Conservation (phyloP, 192 early-diverging fungal species). For the Backusella tuberculispora region DNA sequence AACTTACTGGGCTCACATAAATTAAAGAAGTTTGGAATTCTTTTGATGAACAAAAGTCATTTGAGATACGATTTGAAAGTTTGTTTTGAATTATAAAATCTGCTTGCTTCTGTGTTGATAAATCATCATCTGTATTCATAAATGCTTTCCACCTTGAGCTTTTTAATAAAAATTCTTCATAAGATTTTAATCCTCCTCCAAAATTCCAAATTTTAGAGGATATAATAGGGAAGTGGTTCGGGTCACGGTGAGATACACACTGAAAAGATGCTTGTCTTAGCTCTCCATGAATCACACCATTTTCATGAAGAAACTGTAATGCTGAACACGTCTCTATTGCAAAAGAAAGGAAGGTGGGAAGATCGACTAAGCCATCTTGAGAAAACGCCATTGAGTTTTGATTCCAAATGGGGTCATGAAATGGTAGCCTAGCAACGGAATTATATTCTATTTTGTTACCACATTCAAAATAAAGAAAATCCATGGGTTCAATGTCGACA, state of each 20-base stretch:
- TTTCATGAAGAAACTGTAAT: slow-evolving; percentile 28
- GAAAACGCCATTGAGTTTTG: background rate
- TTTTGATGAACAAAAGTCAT: background rate
- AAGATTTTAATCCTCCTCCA: slow-evolving; percentile 21
- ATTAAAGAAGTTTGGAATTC: slow-evolving; percentile 14
- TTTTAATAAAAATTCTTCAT: slow-evolving; percentile 28
- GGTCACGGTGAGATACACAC: background rate
- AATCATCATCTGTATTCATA: background rate
- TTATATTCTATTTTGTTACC: background rate
- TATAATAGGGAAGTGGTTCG: background rate
- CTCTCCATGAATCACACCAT: slow-evolving; percentile 30
- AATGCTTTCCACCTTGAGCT: slow-evolving; percentile 15
- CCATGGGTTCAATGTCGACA: slow-evolving; percentile 9
- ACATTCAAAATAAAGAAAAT: slow-evolving; percentile 9
- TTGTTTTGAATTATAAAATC: background rate
- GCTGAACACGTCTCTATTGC: slow-evolving; percentile 20
- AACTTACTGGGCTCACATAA: slow-evolving; percentile 29
- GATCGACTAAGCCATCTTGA: slow-evolving; percentile 2
- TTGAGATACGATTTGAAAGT: background rate
- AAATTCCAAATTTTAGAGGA: slow-evolving; percentile 30
- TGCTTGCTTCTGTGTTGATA: background rate
- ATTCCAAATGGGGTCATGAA: background rate
- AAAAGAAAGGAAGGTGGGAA: slow-evolving; percentile 20
- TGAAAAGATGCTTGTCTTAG: slow-evolving; percentile 21
- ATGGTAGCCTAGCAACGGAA: background rate